Conservation (phyloP, 192 early-diverging fungal species). For the Globomyces pollinis-pini region DNA sequence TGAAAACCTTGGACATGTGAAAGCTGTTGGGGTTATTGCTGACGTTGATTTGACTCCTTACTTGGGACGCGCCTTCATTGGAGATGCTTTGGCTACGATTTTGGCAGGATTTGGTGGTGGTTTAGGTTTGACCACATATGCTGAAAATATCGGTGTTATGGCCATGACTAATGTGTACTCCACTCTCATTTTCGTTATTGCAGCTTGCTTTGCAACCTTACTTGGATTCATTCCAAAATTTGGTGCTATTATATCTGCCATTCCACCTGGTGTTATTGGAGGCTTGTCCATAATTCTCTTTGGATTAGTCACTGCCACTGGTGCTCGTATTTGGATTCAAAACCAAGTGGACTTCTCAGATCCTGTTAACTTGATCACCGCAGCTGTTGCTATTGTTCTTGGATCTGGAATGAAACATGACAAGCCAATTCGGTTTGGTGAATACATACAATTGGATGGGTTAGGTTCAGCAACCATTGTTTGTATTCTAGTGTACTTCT, state of each 20-base stretch:
- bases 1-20: constrained; percentile 54
- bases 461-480: constrained; percentile 1
- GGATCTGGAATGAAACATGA: neutral
- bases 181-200: constrained; percentile 44
- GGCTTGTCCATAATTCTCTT: constrained; percentile 47
- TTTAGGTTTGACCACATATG: constrained; percentile 48
- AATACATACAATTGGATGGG: neutral
- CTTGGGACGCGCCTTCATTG: constrained; percentile 45
- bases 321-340: constrained; percentile 50
- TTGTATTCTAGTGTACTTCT: neutral
- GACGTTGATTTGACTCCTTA: constrained; percentile 37
- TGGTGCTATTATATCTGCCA: constrained; percentile 43
- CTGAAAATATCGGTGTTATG: constrained; percentile 54
- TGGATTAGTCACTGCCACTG: constrained; percentile 44
- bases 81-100: constrained; percentile 53
- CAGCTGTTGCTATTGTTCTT: constrained; percentile 41
- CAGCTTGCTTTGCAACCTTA: constrained; percentile 45
- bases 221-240: constrained; percentile 52
- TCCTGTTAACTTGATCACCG: constrained; percentile 41
- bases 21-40: constrained; percentile 45
- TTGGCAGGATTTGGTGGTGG: constrained; percentile 37
- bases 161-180: constrained; percentile 48
- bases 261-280: constrained; percentile 48
- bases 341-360: constrained; percentile 46
- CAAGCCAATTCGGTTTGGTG: neutral